These are phyloP conservation scores for Asparagopsis taxiformis DNA, from an alignment of 31 red algal species.

Conservation along the genomic window DNA sequence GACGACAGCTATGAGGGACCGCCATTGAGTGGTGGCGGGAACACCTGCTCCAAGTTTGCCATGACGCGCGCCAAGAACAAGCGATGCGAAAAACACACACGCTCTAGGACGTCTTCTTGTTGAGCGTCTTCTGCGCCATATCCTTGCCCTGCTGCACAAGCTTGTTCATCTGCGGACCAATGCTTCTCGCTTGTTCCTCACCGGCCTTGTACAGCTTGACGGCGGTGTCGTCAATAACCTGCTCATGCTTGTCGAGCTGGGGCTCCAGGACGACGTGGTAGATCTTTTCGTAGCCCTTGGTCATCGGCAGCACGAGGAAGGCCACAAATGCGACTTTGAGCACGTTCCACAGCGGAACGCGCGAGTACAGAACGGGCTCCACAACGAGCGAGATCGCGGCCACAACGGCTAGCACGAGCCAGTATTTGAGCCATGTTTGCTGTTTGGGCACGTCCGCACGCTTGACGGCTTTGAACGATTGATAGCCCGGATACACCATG, in stretches of 20 bases:
- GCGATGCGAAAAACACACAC: too few relatives aligned
- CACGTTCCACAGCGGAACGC: conserved; percentile 63
- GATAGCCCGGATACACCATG: conserved; percentile 67
- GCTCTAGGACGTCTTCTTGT: conserved; percentile 36
- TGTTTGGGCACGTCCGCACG: conserved; percentile 46
- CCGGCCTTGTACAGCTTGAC: conserved; percentile 40
- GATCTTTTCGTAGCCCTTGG: conserved; percentile 53
- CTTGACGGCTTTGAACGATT: conserved; percentile 76
- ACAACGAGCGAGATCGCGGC: conserved; percentile 32
- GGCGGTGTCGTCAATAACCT: conserved; percentile 57
- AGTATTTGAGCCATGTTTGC: conserved; percentile 69
- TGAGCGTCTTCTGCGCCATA: conserved; percentile 26
- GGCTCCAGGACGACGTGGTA: conserved; percentile 57
- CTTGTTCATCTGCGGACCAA: conserved; percentile 31
- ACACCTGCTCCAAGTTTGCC: too few relatives aligned
- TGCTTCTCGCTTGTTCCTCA: conserved; percentile 40
- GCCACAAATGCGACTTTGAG: conserved; percentile 51
- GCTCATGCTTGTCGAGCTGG: conserved; percentile 67
- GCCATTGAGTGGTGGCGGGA: too few relatives aligned
- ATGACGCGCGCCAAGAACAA: too few relatives aligned
- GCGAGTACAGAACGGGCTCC: conserved; percentile 43
- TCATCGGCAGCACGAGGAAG: conserved; percentile 60
- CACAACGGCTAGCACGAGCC: conserved; percentile 61
- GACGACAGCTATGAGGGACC: too few relatives aligned
- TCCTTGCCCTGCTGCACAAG: conserved; percentile 34